Evolutionary conservation across 805 yeast genomes (phyloP).

Genomic region (Lipomyces mesembrius): DNA sequence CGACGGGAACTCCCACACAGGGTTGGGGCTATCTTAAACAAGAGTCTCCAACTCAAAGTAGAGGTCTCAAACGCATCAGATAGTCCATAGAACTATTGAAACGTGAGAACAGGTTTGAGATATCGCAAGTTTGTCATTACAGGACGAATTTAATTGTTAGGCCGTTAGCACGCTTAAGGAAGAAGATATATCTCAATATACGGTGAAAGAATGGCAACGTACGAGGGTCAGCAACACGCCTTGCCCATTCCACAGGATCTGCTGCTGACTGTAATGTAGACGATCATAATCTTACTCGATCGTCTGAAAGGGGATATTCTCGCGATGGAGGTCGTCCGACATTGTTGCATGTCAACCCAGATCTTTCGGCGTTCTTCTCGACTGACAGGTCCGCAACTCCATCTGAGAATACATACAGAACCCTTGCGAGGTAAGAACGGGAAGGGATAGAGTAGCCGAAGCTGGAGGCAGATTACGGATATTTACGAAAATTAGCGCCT

Average conservation of each 20-base stretch:
- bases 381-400: slow-evolving; percentile 16
- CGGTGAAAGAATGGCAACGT: slow-evolving; percentile 29
- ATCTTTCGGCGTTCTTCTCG: slow-evolving; percentile 34
- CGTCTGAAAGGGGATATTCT: neutral
- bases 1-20: neutral
- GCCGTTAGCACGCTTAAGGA: neutral
- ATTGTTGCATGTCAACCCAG: slow-evolving; percentile 29
- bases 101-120: neutral
- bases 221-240: slow-evolving; percentile 26
- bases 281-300: slow-evolving; percentile 28
- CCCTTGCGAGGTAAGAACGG: slow-evolving; percentile 26
- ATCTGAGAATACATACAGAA: slow-evolving; percentile 18
- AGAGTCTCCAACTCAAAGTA: no score
- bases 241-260: neutral
- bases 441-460: neutral
- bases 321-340: slow-evolving; percentile 23
- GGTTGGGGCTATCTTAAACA: neutral
- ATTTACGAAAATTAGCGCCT: slow-evolving; percentile 21
- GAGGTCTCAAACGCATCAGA: neutral
- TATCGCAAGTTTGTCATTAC: neutral
- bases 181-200: neutral
- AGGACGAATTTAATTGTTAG: neutral
- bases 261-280: slow-evolving; percentile 23
- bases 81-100: neutral
- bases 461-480: neutral